Evolutionary conservation across 768 basidiomycete genomes (phyloP), one percentile per base, ranked within the genome.

Genomic region (Calvatia gigantea): DNA sequence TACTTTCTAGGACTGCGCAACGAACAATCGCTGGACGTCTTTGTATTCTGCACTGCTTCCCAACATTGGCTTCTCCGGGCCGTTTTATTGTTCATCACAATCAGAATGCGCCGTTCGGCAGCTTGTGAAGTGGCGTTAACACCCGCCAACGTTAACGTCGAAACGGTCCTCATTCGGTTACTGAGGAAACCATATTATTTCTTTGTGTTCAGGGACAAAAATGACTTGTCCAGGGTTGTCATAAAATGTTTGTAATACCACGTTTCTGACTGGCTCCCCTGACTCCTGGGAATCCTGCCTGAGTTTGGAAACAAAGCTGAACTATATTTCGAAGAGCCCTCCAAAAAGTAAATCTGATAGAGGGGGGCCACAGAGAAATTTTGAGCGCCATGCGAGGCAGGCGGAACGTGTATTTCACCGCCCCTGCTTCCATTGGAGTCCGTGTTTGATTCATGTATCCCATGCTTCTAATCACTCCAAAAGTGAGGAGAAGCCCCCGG

Each of bases 211-310:
- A n/a, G n/a, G n/a, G n/a, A n/a, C n/a, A n/a, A n/a, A n/a, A n/a
- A n/a, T n/a, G n/a, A n/a, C 25, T 32, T 21, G 28, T 21, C 44
- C 42, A 28, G 31, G 52, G 42, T 23, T 25, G 5, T 19, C 17
- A 42, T 19, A 11, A 33, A 27, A 50, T 5, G n/a, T n/a, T 21
- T 29, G 53, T 56, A 56, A 56, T 49, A 38, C 14, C 55, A 29
- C 29, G 17, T 49, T 48, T 56, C 14, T 50, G 11, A 56, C 37
- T 49, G 55, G 55, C 35, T 35, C 47, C 41, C 55, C 46, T 42
- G 55, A 25, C 2, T 27, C 14, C 31, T 51, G 23, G 50, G 39
- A 39, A 8, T 12, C 11, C 28, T 37, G 15, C 2, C 25, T 11
- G 33, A 17, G 17, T 55, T 27, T 33, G 54, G 19, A 28, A 17